Conservation (phyloP, 805 yeast genomes). For the Candida koratica region DNA sequence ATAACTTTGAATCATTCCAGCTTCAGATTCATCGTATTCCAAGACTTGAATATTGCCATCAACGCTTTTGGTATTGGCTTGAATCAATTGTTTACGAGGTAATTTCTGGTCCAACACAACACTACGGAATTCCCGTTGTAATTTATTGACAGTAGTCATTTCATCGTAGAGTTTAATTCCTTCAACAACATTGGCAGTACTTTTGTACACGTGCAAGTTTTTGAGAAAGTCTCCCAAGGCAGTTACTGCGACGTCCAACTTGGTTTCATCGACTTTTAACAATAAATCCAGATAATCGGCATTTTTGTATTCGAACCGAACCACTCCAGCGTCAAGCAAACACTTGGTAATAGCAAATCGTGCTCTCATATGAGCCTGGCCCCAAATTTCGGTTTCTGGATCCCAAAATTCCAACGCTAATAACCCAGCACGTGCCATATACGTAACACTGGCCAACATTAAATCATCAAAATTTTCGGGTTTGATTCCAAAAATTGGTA, state of each 20-base stretch:
- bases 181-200: conserved; percentile 64
- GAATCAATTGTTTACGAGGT: conserved; percentile 82
- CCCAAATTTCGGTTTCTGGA: conserved; percentile 79
- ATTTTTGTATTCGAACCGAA: conserved; percentile 46
- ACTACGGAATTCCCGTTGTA: conserved; percentile 62
- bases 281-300: conserved; percentile 55
- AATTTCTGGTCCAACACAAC: conserved; percentile 65
- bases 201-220: conserved; percentile 74
- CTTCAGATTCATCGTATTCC: conserved; percentile 70
- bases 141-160: conserved; percentile 64
- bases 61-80: conserved; percentile 62
- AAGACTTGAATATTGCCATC: conserved; percentile 49
- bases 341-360: conserved; percentile 80
- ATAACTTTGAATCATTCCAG: conserved; percentile 78
- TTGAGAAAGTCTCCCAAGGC: conserved; percentile 68
- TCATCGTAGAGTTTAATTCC: conserved; percentile 64
- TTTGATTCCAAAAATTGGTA: conserved; percentile 69
- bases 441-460: conserved; percentile 62
- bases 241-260: conserved; percentile 67
- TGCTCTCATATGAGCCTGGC: conserved; percentile 94
- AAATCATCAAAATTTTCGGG: conserved; percentile 57
- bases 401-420: conserved; percentile 84
- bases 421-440: conserved; percentile 87
- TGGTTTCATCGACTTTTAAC: conserved; percentile 54
- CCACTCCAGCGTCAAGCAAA: conserved; percentile 65